Evolutionary conservation across 768 basidiomycete genomes (phyloP).

Genomic region (Terana coerulea): DNA sequence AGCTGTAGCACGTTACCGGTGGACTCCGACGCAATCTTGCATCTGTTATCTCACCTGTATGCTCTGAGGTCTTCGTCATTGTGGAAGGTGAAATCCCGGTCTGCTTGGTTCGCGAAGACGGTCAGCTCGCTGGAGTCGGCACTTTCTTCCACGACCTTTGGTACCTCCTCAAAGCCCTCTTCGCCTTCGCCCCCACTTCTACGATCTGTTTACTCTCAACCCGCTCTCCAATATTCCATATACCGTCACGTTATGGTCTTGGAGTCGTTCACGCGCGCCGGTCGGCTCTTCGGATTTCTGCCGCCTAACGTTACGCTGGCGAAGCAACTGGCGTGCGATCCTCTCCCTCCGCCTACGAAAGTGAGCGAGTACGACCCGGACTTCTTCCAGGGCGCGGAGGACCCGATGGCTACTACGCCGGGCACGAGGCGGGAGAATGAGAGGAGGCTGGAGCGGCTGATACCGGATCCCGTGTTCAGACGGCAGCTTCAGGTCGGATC

Average conservation of each 20-base stretch:
- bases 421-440: conserved; percentile 46
- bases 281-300: conserved; percentile 61
- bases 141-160: conserved; percentile 23
- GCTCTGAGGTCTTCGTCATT: conserved; percentile 68
- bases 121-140: conserved; percentile 32
- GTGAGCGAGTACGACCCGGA: conserved; percentile 56
- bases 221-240: conserved; percentile 45
- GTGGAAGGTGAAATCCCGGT: conserved; percentile 72
- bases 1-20: background rate
- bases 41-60: conserved; percentile 88
- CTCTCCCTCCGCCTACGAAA: conserved; percentile 68
- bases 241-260: conserved; percentile 80
- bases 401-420: conserved; percentile 37
- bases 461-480: conserved; percentile 56
- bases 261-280: conserved; percentile 45
- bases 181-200: conserved; percentile 31
- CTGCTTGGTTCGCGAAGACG: conserved; percentile 69
- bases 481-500: conserved; percentile 50
- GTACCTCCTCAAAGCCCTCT: background rate
- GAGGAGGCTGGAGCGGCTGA: conserved; percentile 48
- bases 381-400: conserved; percentile 73
- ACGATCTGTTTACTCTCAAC: conserved; percentile 35
- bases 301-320: conserved; percentile 50
- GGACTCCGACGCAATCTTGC: conserved; percentile 38
- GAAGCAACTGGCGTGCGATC: conserved; percentile 76